phyloP scores from a whole-genome alignment of 768 basidiomycete genomes.

The Leccinum subtestaceum region DNA sequence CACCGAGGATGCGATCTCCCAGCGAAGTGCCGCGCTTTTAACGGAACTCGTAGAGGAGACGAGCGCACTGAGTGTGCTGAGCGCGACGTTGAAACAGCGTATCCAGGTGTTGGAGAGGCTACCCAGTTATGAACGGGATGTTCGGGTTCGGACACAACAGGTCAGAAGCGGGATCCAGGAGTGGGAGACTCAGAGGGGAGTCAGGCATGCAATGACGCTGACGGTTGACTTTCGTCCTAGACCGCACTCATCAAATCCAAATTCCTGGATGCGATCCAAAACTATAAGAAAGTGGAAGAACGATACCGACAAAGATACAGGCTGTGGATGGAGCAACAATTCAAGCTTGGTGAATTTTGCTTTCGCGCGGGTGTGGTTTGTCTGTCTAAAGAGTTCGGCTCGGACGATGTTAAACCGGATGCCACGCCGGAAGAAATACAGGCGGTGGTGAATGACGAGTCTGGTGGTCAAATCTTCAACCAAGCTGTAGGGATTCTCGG shows the following conservation, averaged over 20 bases:
- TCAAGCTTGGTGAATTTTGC: conserved; percentile 66
- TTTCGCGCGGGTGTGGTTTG: not conserved
- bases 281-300: conserved; percentile 79
- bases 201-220: conserved; percentile 12
- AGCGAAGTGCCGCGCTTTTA: conserved; percentile 58
- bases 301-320: conserved; percentile 76
- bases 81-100: conserved; percentile 63
- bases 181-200: not conserved
- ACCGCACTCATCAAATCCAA: conserved; percentile 67
- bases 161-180: conserved; percentile 33
- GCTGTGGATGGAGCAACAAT: conserved; percentile 80
- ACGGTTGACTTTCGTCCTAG: conserved; percentile 30
- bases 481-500: conserved; percentile 57
- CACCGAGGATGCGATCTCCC: conserved; percentile 64
- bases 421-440: conserved; percentile 85
- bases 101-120: conserved; percentile 70
- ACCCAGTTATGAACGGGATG: conserved; percentile 60
- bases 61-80: conserved; percentile 47
- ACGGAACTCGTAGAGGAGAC: conserved; percentile 74
- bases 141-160: conserved; percentile 76
- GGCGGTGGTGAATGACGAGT: conserved; percentile 82
- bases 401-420: conserved; percentile 66
- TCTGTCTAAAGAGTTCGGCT: not conserved
- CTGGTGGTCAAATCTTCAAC: conserved; percentile 83
- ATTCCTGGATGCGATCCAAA: conserved; percentile 86